These are phyloP conservation scores for Nicotiana undulata DNA, from an alignment of 257 asterid genomes.

Conservation along the genomic window DNA sequence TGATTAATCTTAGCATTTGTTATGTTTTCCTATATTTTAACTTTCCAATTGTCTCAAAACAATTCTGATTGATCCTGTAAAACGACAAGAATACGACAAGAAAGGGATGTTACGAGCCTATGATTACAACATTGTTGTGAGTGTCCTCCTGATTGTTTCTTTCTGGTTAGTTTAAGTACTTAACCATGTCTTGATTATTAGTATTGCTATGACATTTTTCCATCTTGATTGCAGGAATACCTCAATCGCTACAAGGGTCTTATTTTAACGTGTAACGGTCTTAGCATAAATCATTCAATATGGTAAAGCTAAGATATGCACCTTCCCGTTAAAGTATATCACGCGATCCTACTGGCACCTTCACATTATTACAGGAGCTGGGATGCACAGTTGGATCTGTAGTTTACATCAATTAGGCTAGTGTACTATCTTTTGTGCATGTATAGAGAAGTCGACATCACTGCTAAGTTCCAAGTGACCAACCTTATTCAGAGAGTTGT, in stretches of 20 bases:
- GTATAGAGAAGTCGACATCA: background rate
- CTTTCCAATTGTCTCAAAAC: too few relatives aligned
- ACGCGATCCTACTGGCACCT: conserved; percentile 11
- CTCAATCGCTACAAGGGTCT: conserved; percentile 90
- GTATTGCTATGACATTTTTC: background rate
- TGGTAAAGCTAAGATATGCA: conserved; percentile 35
- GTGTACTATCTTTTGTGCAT: background rate
- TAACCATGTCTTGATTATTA: background rate
- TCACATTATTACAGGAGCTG: conserved; percentile 19
- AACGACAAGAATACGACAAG: too few relatives aligned
- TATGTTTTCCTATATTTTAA: too few relatives aligned
- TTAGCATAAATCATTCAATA: conserved; percentile 76
- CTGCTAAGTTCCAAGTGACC: background rate
- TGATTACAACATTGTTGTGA: too few relatives aligned
- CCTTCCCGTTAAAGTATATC: conserved; percentile 10
- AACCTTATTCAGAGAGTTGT: background rate
- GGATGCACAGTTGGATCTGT: conserved; percentile 19
- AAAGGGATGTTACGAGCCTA: too few relatives aligned
- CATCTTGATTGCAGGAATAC: conserved; percentile 57
- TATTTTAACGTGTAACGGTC: conserved; percentile 85
- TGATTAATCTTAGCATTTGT: too few relatives aligned
- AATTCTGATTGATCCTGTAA: too few relatives aligned
- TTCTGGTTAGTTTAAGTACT: background rate
- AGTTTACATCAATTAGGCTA: conserved; percentile 4
- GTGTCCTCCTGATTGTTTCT: background rate